Percentiles rank a stretch among this genome's conserved stretches.
These are phyloP conservation scores for Candida insectalens DNA, from an alignment of 805 yeast genomes.

Conservation along the genomic window DNA sequence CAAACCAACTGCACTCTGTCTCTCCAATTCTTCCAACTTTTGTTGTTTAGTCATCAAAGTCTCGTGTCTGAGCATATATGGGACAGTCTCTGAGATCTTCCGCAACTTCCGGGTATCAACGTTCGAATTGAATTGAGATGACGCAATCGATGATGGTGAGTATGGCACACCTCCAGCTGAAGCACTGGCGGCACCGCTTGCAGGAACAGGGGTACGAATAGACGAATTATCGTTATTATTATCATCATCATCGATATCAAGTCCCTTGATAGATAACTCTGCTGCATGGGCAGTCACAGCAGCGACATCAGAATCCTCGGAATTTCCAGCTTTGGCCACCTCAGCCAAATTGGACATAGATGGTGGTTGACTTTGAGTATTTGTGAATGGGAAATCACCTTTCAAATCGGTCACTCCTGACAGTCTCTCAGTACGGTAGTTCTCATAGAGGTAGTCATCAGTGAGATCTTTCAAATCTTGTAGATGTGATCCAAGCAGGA, in stretches of 20 bases:
- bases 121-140: conserved; percentile 14
- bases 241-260: conserved; percentile 5
- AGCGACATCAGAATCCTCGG: background rate
- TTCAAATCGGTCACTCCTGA: conserved; percentile 40
- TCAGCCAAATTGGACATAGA: conserved; percentile 59
- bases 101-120: conserved; percentile 53
- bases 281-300: conserved; percentile 2
- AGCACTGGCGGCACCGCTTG: background rate
- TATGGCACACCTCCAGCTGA: conserved; percentile 9
- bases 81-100: conserved; percentile 75
- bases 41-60: conserved; percentile 66
- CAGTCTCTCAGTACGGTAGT: conserved; percentile 55
- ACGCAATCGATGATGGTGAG: conserved; percentile 2
- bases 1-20: conserved; percentile 65
- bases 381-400: conserved; percentile 18
- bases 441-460: conserved; percentile 54
- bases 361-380: conserved; percentile 27
- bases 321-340: conserved; percentile 20
- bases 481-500: conserved; percentile 48
- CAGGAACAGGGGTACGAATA: background rate
- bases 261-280: background rate
- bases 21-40: conserved; percentile 70
- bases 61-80: conserved; percentile 75
- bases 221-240: conserved; percentile 1
- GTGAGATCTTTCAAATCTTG: conserved; percentile 60